A percentile compares a stretch with the other conserved stretches of the same genome.
phyloP scores from a whole-genome alignment of 1,284 basidiomycete genomes.

The Thecaphora frezii region DNA sequence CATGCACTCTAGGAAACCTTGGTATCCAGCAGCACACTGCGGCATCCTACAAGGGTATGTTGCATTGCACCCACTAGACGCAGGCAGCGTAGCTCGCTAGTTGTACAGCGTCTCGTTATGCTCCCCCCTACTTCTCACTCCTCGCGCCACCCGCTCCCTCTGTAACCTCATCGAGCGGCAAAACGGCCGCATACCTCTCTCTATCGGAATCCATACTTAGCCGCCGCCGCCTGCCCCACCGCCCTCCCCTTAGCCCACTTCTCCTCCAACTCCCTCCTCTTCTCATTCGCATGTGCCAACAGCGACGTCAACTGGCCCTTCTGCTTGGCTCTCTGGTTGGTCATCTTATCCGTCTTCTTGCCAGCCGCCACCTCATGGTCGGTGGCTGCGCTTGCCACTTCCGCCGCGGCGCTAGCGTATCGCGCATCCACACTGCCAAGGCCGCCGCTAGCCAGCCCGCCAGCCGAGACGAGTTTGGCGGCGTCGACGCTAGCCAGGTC shows the following conservation, averaged over 20 bases:
- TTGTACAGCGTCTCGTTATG: too few relatives aligned
- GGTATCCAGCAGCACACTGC: too few relatives aligned
- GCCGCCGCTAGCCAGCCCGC: not conserved
- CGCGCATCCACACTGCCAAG: not conserved
- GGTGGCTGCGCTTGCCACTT: conserved; percentile 20
- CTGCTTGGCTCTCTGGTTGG: conserved; percentile 31
- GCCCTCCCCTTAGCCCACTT: conserved; percentile 39
- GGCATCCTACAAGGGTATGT: too few relatives aligned
- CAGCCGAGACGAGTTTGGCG: not conserved
- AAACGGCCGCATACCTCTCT: too few relatives aligned
- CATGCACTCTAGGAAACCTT: too few relatives aligned
- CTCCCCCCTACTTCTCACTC: too few relatives aligned
- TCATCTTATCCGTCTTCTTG: conserved; percentile 34
- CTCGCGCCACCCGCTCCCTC: too few relatives aligned
- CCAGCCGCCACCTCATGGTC: conserved; percentile 13
- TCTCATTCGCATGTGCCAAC: conserved; percentile 46
- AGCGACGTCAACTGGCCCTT: conserved; percentile 52
- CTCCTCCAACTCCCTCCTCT: conserved; percentile 41
- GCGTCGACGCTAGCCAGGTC: conserved; percentile 1
- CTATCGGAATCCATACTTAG: conserved; percentile 30
- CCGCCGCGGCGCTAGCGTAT: conserved; percentile 6
- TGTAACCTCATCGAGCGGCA: too few relatives aligned
- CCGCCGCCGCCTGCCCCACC: conserved; percentile 15
- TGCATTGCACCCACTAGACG: too few relatives aligned
- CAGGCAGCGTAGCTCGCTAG: too few relatives aligned